Conservation (phyloP, 129 eudicot species). For the Flaveria linearis region DNA sequence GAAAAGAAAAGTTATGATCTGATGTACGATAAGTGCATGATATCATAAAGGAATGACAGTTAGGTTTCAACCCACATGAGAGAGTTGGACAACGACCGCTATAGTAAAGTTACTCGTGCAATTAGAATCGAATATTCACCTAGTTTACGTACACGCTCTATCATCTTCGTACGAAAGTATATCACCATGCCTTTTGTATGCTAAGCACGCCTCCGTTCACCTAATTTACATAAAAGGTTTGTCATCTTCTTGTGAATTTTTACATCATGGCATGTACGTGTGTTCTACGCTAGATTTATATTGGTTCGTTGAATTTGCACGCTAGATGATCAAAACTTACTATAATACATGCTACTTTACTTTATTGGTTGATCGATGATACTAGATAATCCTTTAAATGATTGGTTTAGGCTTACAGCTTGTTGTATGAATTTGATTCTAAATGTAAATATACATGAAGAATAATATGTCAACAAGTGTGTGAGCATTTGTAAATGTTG, state of each 20-base stretch:
- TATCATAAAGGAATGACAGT: not conserved
- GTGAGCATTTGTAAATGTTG: too few species aligned
- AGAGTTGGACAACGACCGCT: not conserved
- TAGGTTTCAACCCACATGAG: not conserved
- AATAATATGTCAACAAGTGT: too few species aligned
- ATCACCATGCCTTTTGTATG: not conserved
- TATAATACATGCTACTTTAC: not conserved
- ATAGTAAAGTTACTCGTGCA: not conserved
- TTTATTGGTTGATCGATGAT: not conserved
- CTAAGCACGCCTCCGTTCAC: conserved; percentile 1
- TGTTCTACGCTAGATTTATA: not conserved
- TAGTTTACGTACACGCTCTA: not conserved
- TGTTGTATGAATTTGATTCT: not conserved
- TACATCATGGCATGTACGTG: not conserved
- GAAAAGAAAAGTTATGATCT: not conserved
- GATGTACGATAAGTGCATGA: not conserved
- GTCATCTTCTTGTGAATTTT: conserved; percentile 18
- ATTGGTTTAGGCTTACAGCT: not conserved
- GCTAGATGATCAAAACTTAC: not conserved
- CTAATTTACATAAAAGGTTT: conserved; percentile 25
- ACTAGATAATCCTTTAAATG: not conserved
- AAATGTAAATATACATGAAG: too few species aligned
- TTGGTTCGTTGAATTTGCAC: not conserved
- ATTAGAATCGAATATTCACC: not conserved
- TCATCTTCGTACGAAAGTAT: not conserved